These are phyloP conservation scores for Pyrenophora graminea DNA, from an alignment of 2,329 filamentous ascomycete genomes.

Conservation along the genomic window DNA sequence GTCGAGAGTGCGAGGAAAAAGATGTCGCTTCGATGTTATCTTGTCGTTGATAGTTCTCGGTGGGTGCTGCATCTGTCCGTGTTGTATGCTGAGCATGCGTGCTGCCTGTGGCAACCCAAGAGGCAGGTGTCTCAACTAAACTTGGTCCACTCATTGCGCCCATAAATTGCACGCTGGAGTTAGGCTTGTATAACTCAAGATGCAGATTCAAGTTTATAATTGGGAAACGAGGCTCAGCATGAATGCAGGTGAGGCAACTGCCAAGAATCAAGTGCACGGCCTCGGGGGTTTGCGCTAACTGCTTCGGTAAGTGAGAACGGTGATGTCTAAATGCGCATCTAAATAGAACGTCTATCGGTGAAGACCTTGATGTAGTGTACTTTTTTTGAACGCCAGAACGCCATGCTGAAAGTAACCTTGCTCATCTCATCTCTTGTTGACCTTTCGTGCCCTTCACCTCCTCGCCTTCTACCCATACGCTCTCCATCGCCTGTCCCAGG, in stretches of 20 bases:
- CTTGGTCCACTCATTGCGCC: background rate
- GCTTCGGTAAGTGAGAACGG: background rate
- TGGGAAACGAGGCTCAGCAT: background rate
- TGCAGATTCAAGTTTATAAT: background rate
- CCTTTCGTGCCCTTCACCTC: conserved; percentile 37
- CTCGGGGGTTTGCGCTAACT: conserved; percentile 8
- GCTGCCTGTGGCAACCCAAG: background rate
- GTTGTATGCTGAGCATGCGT: conserved; percentile 1
- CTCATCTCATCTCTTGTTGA: conserved; percentile 41
- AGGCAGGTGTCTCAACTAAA: background rate
- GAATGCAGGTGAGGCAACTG: conserved; percentile 6
- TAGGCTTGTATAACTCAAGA: background rate
- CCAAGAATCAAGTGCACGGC: conserved; percentile 8
- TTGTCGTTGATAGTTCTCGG: background rate
- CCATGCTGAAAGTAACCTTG: conserved; percentile 19
- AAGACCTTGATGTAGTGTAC: background rate
- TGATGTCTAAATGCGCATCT: too few relatives aligned
- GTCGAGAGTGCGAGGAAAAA: background rate
- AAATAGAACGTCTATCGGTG: too few relatives aligned
- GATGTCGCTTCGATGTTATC: background rate
- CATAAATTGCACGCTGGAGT: background rate
- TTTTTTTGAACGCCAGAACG: conserved; percentile 16
- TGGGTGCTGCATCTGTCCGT: background rate
- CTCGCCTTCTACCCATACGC: conserved; percentile 53
- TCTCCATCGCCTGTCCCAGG: conserved; percentile 68